Evolutionary conservation across 1,139 yeast genomes (phyloP), one percentile per base, ranked within the genome.

Genomic region (Suhomyces guaymorum): DNA sequence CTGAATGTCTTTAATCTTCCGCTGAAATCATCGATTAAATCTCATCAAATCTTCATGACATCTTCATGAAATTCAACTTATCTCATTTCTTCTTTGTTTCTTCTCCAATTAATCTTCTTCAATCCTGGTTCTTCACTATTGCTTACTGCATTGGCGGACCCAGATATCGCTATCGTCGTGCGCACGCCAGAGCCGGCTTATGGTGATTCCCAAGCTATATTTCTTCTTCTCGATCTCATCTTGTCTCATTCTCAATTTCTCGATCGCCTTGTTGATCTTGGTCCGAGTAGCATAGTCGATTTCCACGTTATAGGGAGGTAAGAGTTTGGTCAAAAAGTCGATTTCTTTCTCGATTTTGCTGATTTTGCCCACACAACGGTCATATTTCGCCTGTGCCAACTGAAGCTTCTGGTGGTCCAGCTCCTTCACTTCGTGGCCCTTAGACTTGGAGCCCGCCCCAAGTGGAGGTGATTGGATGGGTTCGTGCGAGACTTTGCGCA

Each of bases 221-320:
- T 66, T 69, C 44, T 65, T 66, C 58, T 66, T 69, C 31, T 63
- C 69, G 26, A 69, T 45, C 43, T 70, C 75, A 43, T 70, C 76
- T 38, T 61, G 66, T 44, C 64, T 67, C 56, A 52, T 58, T 15
- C 51, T 48, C 43, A 70, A 58, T 49, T 68, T 70, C 28, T 64
- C 72, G 24, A 70, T 67, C n/a, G 75, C 75, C 32, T 55, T 59
- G 16, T 59, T 57, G 25, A 70, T 70, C 48, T 70, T 70, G 21
- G 55, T 57, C 32, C 75, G 49, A 4, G 75, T 70, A 10, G 61
- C 57, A 40, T 67, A 70, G 44, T 70, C 75, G 17, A 70, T 55
- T 40, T 70, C 75, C 26, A 69, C 73, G 41, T 69, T 70, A 45
- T 59, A 66, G 1, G 76, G 76, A 3, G 76, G 76, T 28, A 70